Conservation (phyloP, 1,284 basidiomycete species). For the Exobasidium cylindrosporum region DNA sequence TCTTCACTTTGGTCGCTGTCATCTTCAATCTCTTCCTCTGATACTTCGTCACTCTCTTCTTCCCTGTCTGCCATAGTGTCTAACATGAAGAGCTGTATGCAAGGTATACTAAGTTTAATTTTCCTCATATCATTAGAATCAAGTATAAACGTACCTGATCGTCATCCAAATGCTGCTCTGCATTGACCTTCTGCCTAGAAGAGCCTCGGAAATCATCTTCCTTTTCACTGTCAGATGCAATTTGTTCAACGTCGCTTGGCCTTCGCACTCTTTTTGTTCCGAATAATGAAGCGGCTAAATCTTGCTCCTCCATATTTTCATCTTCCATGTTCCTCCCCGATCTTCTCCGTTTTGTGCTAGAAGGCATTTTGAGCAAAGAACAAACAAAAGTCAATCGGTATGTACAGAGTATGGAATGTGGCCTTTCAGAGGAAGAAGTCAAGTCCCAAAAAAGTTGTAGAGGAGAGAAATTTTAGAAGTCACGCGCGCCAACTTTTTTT, state of each 20-base stretch:
- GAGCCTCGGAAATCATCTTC: neutral
- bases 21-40: slow-evolving; percentile 44
- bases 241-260: neutral
- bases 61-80: slow-evolving; percentile 17
- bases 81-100: slow-evolving; percentile 20
- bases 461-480: neutral
- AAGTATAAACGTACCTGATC: slow-evolving; percentile 51
- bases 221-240: neutral
- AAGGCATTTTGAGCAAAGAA: neutral
- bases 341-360: slow-evolving; percentile 6
- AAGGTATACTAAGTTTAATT: neutral
- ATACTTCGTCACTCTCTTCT: slow-evolving; percentile 19
- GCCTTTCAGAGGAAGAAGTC: neutral
- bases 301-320: neutral
- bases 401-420: neutral
- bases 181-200: neutral
- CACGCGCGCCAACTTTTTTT: neutral
- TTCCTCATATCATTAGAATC: slow-evolving; percentile 9
- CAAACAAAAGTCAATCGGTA: no score
- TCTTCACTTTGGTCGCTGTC: slow-evolving; percentile 47
- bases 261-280: neutral
- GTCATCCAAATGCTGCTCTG: slow-evolving; percentile 41
- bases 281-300: neutral
- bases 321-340: neutral
- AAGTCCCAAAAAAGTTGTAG: neutral